Base-by-base conservation (phyloP, 768 basidiomycete species). In the Tubosaeta brunneosetosa region DNA sequence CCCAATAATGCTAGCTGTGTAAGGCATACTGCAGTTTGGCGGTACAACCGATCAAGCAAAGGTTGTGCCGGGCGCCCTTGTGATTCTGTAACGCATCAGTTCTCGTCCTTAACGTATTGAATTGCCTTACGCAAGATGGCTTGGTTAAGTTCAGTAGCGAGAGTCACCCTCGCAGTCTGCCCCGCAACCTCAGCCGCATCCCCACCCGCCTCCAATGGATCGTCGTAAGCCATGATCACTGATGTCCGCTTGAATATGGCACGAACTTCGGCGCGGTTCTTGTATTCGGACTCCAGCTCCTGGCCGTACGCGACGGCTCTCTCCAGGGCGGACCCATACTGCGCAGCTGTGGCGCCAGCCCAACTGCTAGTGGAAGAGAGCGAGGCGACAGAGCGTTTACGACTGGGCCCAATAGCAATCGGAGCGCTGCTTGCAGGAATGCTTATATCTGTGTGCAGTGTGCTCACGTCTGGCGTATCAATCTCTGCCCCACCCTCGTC, bases 71-170 rank as follows among this genome's bases (percentile, higher is more conserved):
- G 88, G 34, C 81, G 80, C 17, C 86, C 86, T 72, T 88, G 87
- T 0, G 90, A 91, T 69, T 82, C 91, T 94, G 26, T 48, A 37
- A 27, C 25, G 6, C 9, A 32, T 56, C 41, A 61, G 54, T 34
- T 51, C 42, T 26, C 52, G 27, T 32, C 33, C 8, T 37, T 33
- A 40, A 47, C 16, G 48, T 19, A 6, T 49, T 14, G 40, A 46
- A 36, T 33, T 44, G 42, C 71, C 84, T 59, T 60, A 92, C 91
- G 86, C 49, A 94, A 73, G 52, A 94, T 91, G 37, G 84, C 88
- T 66, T 83, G 78, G 61, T 94, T 93, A 36, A 93, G 67, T 70
- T 91, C 88, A 53, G 81, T 84, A 27, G 87, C 86, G 50, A 93
- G 75, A 33, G 75, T 67, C 49, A 80, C 74, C 53, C 88, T 75